A percentile compares a stretch with the other conserved stretches of the same genome.
phyloP scores from a whole-genome alignment of 257 asterid genomes.

The Nicotiana tomentosiformis region DNA sequence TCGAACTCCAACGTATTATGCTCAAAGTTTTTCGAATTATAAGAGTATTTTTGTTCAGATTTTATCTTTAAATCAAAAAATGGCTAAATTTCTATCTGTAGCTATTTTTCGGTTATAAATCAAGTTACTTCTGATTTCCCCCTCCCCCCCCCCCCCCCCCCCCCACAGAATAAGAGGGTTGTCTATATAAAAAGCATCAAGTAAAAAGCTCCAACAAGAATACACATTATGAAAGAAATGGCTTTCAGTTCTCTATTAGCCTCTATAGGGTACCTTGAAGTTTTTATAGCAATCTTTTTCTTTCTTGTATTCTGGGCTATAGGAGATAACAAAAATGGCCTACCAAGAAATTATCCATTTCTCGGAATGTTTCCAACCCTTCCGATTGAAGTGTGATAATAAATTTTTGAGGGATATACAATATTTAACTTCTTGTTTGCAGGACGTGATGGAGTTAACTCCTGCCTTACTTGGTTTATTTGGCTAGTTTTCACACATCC shows the following conservation, averaged over 20 bases:
- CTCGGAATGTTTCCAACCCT: conserved; percentile 36
- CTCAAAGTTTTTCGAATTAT: no score
- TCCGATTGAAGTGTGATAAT: conserved; percentile 11
- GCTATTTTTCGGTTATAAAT: no score
- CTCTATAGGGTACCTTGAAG: conserved; percentile 16
- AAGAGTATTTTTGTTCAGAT: no score
- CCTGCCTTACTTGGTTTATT: conserved; percentile 47
- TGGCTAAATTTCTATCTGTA: no score
- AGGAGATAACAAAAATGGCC: conserved; percentile 2
- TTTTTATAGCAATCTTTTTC: conserved; percentile 14
- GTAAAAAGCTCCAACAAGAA: not conserved
- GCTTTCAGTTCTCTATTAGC: not conserved
- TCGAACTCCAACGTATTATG: no score
- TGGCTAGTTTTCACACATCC: conserved; percentile 50
- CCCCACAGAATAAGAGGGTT: no score
- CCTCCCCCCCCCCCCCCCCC: no score
- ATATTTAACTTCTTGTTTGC: conserved; percentile 44
- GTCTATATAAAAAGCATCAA: no score
- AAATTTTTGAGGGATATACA: conserved; percentile 47
- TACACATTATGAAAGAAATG: not conserved
- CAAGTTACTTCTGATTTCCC: no score
- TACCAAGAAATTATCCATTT: conserved; percentile 24
- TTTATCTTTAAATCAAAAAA: no score
- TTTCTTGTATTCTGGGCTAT: conserved; percentile 12
- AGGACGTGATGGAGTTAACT: conserved; percentile 43